Evolutionary conservation across 2,329 filamentous ascomycete genomes (phyloP), one percentile per base, ranked within the genome.

Genomic region (Ceratocystis harringtonii): DNA sequence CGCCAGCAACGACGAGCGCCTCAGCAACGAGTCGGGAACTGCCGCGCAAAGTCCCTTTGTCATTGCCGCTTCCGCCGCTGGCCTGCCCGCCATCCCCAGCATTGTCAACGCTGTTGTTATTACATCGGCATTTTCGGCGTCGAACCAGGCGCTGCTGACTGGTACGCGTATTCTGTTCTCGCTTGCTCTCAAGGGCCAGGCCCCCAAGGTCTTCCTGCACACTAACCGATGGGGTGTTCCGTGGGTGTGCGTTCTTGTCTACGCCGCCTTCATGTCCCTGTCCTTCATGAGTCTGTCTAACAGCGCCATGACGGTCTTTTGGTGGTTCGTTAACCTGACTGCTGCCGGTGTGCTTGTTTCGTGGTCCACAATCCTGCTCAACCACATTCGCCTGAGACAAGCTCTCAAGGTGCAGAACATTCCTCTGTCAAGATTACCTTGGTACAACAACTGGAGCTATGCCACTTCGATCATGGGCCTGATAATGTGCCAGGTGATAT

Each of bases 81-180:
- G 85, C 0, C 85, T 91, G 66, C 78, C 77, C 3, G 85, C 80
- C 5, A 80, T 91, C 3, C 85, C 87, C 0, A 84, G 83, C 5
- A 81, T 92, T 65, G 85, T 92, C 74, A 92, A 92, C 72, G 88
- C 87, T 44, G 79, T 91, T 30, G 85, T 92, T 69, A 79, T 91
- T 69, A 88, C 85, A 0, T 87, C 85, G 7, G 65, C 65, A n/a
- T 67, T 64, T 50, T 67, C 65, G n/a, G 61, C 65, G n/a, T 84
- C 82, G 0, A 90, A 90, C 69, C 84, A 86, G 69, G 83, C 81
- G 70, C 76, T 91, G 43, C 76, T 79, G 50, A 76, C 81, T 0
- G 83, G 82, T 32, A 84, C 83, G 0, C 79, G 84, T 60, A 81
- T 83, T 2, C 50, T 67, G 28, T 67, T 67, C 25, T 76, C 76